Evolutionary conservation across 2,329 filamentous ascomycete species (phyloP).

Genomic region (Cryphonectria parasitica): DNA sequence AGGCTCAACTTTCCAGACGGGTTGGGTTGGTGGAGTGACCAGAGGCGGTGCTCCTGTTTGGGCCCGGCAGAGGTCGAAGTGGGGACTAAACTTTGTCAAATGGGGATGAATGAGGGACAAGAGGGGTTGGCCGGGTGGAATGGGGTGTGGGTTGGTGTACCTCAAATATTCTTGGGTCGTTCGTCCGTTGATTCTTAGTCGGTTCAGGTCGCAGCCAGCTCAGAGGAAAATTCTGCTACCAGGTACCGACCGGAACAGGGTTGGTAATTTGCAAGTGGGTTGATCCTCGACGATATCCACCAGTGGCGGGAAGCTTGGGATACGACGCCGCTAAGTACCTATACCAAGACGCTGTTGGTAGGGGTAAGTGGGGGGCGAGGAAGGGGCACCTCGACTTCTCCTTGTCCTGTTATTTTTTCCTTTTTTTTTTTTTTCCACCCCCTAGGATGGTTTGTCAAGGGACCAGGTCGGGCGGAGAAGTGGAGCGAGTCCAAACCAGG

Average conservation of each 20-base stretch:
- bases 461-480: slow-evolving; percentile 25
- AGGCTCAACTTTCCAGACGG: slow-evolving; percentile 30
- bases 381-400: slow-evolving; percentile 11
- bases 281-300: slow-evolving; percentile 27
- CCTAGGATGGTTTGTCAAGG: slow-evolving; percentile 8
- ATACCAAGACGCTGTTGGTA: slow-evolving; percentile 13
- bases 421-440: slow-evolving; percentile 7
- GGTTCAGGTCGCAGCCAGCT: slow-evolving; percentile 25
- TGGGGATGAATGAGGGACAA: slow-evolving; percentile 31
- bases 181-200: slow-evolving; percentile 27
- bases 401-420: neutral
- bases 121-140: slow-evolving; percentile 29
- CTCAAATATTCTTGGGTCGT: slow-evolving; percentile 31
- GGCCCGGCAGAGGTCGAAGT: slow-evolving; percentile 30
- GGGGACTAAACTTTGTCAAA: slow-evolving; percentile 32
- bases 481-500: slow-evolving; percentile 17
- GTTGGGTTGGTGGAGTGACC: slow-evolving; percentile 31
- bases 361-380: neutral
- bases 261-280: slow-evolving; percentile 26
- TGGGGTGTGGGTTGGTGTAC: slow-evolving; percentile 30
- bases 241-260: slow-evolving; percentile 29
- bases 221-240: slow-evolving; percentile 28
- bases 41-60: slow-evolving; percentile 30
- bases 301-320: slow-evolving; percentile 21
- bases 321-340: slow-evolving; percentile 23